Conservation (phyloP, 345 rosid species). For the Citrus australasica region DNA sequence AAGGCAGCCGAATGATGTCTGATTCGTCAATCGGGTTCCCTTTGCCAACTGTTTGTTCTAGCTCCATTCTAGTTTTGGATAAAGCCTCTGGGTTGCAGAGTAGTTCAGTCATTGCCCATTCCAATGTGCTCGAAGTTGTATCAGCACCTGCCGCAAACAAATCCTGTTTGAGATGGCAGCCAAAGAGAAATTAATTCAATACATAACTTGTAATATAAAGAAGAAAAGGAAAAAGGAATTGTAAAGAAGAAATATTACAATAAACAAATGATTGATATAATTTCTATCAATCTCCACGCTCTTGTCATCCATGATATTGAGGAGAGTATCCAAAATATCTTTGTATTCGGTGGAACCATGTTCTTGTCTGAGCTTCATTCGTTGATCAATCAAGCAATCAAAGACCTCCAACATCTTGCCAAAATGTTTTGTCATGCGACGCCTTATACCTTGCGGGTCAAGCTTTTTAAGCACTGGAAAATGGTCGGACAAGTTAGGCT, state of each 20-base stretch:
- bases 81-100: conserved; percentile 23
- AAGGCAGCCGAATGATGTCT: conserved; percentile 19
- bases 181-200: too few relatives aligned
- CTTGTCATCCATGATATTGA: conserved; percentile 17
- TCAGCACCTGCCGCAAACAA: conserved; percentile 45
- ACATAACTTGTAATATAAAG: too few relatives aligned
- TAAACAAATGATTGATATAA: conserved; percentile 27
- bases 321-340: conserved; percentile 40
- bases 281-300: conserved; percentile 18
- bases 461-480: conserved; percentile 28
- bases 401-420: conserved; percentile 23
- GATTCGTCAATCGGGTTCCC: conserved; percentile 34
- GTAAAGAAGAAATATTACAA: conserved; percentile 15
- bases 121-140: conserved; percentile 43
- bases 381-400: conserved; percentile 19
- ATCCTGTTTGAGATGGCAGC: conserved; percentile 11
- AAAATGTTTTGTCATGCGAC: conserved; percentile 10
- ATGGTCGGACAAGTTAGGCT: conserved; percentile 34
- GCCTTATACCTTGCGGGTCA: conserved; percentile 29
- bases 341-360: neutral
- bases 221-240: too few relatives aligned
- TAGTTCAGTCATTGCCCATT: conserved; percentile 58
- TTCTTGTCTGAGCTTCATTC: conserved; percentile 19
- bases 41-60: conserved; percentile 26
- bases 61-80: conserved; percentile 31